A percentile compares a stretch with the other conserved stretches of the same genome.
Conservation (phyloP, 2,329 filamentous ascomycete genomes). For the Trichoderma lentiforme region DNA sequence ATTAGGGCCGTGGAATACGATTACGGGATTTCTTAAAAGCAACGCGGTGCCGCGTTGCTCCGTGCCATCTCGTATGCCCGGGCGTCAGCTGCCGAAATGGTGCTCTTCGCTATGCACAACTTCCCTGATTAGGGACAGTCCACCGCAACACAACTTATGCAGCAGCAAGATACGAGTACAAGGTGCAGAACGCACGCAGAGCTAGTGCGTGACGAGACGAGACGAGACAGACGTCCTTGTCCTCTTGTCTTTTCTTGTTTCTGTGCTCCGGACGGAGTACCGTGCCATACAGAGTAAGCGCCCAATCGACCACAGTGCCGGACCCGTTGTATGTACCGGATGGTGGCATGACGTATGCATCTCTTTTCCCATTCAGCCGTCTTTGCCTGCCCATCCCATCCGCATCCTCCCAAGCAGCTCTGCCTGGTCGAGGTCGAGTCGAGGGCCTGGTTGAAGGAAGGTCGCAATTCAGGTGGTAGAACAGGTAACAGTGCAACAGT, state of each 20-base stretch:
- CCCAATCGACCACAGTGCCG: not conserved
- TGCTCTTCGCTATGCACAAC: not conserved
- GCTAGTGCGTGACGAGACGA: not conserved
- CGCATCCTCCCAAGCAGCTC: not conserved
- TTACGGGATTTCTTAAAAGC: slow-evolving; percentile 4
- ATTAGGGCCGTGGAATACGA: slow-evolving; percentile 14
- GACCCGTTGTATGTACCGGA: not conserved
- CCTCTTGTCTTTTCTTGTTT: not conserved
- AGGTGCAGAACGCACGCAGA: not conserved
- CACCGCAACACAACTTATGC: slow-evolving; percentile 4
- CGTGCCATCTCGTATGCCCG: slow-evolving; percentile 16
- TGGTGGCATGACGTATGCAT: slow-evolving; percentile 13
- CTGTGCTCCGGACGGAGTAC: not conserved
- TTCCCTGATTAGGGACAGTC: slow-evolving; percentile 4
- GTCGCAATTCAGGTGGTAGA: not conserved
- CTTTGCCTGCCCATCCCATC: not conserved
- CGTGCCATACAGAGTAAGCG: not conserved
- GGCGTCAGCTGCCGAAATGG: slow-evolving; percentile 17
- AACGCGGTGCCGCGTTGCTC: not conserved
- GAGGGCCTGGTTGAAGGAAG: not conserved
- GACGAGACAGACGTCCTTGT: not conserved
- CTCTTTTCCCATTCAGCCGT: not conserved
- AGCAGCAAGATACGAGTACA: not conserved
- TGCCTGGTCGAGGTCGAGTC: not conserved
- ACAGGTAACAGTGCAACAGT: not conserved